phyloP scores from a whole-genome alignment of 495 filamentous ascomycete genomes.

The Penicillium robsamsonii region DNA sequence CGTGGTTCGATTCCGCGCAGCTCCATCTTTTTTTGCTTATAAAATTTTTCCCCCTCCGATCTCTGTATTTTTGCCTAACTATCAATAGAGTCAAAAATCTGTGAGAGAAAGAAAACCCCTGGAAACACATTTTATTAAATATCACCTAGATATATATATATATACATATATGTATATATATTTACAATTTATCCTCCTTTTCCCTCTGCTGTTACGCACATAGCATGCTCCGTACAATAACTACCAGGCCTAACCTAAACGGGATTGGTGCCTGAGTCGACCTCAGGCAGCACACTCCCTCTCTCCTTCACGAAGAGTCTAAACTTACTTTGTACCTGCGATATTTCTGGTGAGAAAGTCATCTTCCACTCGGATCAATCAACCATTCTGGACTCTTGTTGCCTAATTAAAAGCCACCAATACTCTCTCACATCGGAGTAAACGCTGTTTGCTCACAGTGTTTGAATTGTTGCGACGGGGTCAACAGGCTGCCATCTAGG shows the following conservation, averaged over 20 bases:
- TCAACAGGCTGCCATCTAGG: slow-evolving; percentile 14
- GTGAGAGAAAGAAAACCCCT: neutral
- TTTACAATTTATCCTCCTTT: neutral
- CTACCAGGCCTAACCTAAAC: slow-evolving; percentile 3
- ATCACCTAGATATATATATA: neutral
- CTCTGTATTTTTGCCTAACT: neutral
- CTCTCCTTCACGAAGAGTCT: slow-evolving; percentile 3
- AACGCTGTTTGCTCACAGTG: neutral
- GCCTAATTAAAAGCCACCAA: neutral
- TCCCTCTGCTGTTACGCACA: too few species aligned
- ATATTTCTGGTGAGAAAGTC: neutral
- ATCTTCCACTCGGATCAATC: neutral
- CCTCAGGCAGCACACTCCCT: slow-evolving; percentile 26
- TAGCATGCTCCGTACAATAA: neutral
- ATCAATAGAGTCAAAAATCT: neutral
- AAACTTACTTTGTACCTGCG: slow-evolving; percentile 1
- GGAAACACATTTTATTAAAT: neutral
- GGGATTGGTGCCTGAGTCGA: slow-evolving; percentile 22
- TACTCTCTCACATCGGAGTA: neutral
- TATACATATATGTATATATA: neutral
- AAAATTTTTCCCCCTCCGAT: too few species aligned
- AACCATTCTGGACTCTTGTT: neutral
- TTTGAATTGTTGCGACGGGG: neutral
- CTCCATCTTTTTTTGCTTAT: slow-evolving; percentile 2
- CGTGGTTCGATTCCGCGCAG: slow-evolving; percentile 9